phyloP scores from a whole-genome alignment of 176 grass and related monocot species.

The Eragrostis curvula region DNA sequence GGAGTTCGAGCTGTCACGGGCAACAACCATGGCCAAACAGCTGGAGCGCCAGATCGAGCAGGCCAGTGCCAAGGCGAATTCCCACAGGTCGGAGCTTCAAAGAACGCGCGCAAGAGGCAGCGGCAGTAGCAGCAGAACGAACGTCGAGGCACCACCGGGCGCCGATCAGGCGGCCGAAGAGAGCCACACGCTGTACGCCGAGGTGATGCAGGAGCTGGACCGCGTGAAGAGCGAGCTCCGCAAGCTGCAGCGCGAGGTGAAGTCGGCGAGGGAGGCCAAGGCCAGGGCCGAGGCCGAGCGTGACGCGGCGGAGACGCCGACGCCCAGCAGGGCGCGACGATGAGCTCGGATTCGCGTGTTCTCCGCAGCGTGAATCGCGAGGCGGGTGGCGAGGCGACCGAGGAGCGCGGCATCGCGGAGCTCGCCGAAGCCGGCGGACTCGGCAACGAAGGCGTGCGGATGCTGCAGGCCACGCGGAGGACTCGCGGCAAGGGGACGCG shows the following conservation, averaged over 20 bases:
- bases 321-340: conserved; percentile 30
- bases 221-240: conserved; percentile 67
- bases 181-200: conserved; percentile 12
- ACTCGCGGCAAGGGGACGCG: conserved; percentile 22
- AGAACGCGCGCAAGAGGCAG: background rate
- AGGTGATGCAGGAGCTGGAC: conserved; percentile 64
- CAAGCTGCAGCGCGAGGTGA: conserved; percentile 65
- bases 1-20: conserved; percentile 42
- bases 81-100: conserved; percentile 34
- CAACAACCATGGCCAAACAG: conserved; percentile 37
- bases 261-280: conserved; percentile 42
- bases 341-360: background rate
- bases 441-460: conserved; percentile 30
- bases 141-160: conserved; percentile 19
- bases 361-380: conserved; percentile 18
- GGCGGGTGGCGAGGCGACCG: conserved; percentile 36
- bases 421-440: conserved; percentile 19
- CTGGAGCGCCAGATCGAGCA: conserved; percentile 56
- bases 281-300: conserved; percentile 32
- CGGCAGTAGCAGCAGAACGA: conserved; percentile 4
- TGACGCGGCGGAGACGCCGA: conserved; percentile 8
- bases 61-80: conserved; percentile 32
- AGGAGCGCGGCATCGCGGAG: conserved; percentile 44
- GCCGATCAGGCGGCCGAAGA: background rate
- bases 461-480: background rate